Evolutionary conservation across 352 stramenopile genomes (phyloP).

Genomic region (Discostella stelligera): DNA sequence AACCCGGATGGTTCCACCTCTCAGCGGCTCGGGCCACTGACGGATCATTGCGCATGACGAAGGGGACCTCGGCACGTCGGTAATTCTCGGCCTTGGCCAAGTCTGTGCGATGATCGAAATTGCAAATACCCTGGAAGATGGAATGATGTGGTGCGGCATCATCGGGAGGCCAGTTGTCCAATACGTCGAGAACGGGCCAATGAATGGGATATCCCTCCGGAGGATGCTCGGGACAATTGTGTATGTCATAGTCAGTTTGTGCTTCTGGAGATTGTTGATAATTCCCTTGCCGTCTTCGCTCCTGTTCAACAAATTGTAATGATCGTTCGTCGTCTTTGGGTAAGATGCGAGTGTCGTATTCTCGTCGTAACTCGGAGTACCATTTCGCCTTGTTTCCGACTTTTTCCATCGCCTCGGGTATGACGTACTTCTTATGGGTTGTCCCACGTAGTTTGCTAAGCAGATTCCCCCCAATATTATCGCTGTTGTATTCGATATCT

Average conservation of each 20-base stretch:
- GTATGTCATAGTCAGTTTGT: conserved; percentile 63
- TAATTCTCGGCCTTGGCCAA: conserved; percentile 87
- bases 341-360: conserved; percentile 45
- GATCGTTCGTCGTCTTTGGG: conserved; percentile 43
- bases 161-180: conserved; percentile 70
- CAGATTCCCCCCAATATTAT: conserved; percentile 8
- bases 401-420: conserved; percentile 43
- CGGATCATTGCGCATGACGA: conserved; percentile 90
- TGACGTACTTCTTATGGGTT: conserved; percentile 24
- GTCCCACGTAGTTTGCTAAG: conserved; percentile 24
- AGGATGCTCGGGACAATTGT: conserved; percentile 74
- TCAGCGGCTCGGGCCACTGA: conserved; percentile 80
- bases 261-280: conserved; percentile 28
- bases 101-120: conserved; percentile 85
- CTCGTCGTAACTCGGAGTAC: conserved; percentile 40
- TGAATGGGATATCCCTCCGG: conserved; percentile 65
- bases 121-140: conserved; percentile 70
- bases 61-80: conserved; percentile 90
- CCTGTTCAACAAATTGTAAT: conserved; percentile 23
- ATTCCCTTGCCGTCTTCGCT: conserved; percentile 15
- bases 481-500: conserved; percentile 19
- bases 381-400: conserved; percentile 42
- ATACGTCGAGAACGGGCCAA: conserved; percentile 67
- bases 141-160: conserved; percentile 38
- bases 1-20: conserved; percentile 86